Percentiles rank a stretch among this genome's conserved stretches.
These are phyloP conservation scores for Polyporus arcularius DNA, from an alignment of 768 basidiomycete species.

Conservation along the genomic window DNA sequence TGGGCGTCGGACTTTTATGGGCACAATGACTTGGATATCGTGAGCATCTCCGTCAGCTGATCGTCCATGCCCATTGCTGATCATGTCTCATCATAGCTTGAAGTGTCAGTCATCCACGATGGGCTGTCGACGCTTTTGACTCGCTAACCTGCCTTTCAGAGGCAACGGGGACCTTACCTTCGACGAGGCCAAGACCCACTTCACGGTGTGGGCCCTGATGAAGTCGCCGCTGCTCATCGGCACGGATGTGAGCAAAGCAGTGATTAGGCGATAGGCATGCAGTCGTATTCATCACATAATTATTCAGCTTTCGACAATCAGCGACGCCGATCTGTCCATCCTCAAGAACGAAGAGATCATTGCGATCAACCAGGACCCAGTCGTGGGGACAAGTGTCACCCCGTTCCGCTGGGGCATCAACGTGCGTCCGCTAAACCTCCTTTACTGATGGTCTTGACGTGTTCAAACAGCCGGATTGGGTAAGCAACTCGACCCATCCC, in stretches of 20 bases:
- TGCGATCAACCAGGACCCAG: conserved; percentile 68
- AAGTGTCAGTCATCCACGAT: conserved; percentile 12
- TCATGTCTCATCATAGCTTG: conserved; percentile 7
- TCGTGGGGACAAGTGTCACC: conserved; percentile 57
- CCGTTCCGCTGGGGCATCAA: conserved; percentile 72
- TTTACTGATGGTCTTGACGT: neutral
- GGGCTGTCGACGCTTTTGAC: neutral
- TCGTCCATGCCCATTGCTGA: neutral
- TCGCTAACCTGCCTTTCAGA: conserved; percentile 31
- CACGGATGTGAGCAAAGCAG: conserved; percentile 35
- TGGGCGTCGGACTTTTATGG: conserved; percentile 69
- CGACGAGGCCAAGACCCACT: conserved; percentile 70
- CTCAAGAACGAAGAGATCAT: conserved; percentile 64
- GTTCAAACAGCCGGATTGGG: conserved; percentile 36
- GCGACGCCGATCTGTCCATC: conserved; percentile 53
- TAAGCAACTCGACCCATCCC: conserved; percentile 48
- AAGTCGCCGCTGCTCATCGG: conserved; percentile 69
- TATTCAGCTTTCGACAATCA: conserved; percentile 46
- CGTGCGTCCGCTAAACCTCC: conserved; percentile 36
- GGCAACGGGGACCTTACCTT: conserved; percentile 63
- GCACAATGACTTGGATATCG: conserved; percentile 70
- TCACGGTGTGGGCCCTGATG: conserved; percentile 73
- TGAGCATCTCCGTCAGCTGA: conserved; percentile 27
- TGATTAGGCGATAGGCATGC: neutral
- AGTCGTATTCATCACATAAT: neutral